Evolutionary conservation across 148 eudicot species (phyloP), one percentile per base, ranked within the genome.

Genomic region (Silene uniflora): DNA sequence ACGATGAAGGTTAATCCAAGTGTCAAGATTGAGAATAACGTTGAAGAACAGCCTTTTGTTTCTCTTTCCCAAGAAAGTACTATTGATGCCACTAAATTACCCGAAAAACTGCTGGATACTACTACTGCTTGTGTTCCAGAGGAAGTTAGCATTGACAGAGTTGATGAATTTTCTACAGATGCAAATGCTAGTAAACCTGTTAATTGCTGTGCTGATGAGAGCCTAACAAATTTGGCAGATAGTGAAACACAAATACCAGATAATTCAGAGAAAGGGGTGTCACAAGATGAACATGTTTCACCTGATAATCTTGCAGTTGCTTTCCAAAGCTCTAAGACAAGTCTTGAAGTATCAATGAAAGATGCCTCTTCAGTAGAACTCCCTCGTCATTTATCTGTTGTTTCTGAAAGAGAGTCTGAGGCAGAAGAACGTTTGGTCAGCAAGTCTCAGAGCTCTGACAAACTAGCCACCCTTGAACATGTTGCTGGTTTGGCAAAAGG

Each of bases 401-500:
- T 7, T 35, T 67, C 59, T 79, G 63, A 44, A 83, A 69, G 69
- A 25, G 61, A 68, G 10, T 13, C 70, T 59, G 55, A 69, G 58
- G 39, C 56, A 35, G 58, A 21, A 67, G 79, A 75, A 63, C 46
- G 16, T 74, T 13, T 29, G 22, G 73, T 58, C 42, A 75, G 52
- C 47, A 62, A 62, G 66, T 56, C 47, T 54, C 77, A 81, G 27
- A 83, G 77, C 62, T 71, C 75, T 0, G 56, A 81, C 24, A 73
- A 56, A 42, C 32, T 35, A 35, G 55, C 16, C 16, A 49, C 16
- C 14, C 16, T 52, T 55, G 62, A 4, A 63, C 74, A 23, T 58
- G 62, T 8, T 29, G 79, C 44, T 68, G 72, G 81, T 65, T 47
- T 46, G 49, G 62, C 74, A 10, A 90, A 78, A 44, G 92, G 97